Conservation (phyloP, 1,284 basidiomycete species). For the Marasmius fiardii region DNA sequence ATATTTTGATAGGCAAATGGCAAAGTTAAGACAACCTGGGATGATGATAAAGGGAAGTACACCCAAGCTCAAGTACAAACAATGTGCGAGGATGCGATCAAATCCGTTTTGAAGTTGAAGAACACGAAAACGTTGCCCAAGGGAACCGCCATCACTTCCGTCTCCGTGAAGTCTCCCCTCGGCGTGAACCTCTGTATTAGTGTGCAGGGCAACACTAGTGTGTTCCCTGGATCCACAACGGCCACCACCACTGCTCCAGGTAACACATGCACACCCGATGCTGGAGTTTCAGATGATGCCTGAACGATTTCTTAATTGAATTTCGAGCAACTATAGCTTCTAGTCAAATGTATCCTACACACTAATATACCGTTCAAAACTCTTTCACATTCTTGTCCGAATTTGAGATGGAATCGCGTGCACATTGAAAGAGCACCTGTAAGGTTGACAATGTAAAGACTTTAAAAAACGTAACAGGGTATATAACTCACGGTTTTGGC, state of each 20-base stretch:
- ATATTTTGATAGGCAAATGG: too few relatives aligned
- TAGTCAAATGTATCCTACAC: too few relatives aligned
- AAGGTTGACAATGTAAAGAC: too few relatives aligned
- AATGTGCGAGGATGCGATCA: neutral
- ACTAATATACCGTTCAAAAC: too few relatives aligned
- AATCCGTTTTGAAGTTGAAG: neutral
- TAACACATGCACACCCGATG: neutral
- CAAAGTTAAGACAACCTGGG: neutral
- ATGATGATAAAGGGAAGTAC: neutral
- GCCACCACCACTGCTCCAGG: neutral
- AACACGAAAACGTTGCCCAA: neutral
- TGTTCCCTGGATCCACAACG: neutral
- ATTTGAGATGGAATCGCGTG: too few relatives aligned
- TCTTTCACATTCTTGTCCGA: too few relatives aligned
- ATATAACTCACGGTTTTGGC: too few relatives aligned
- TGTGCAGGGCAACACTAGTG: conserved; percentile 1
- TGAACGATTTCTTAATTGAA: too few relatives aligned
- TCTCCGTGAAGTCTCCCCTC: neutral
- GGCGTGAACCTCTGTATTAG: conserved; percentile 2
- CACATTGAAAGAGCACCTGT: too few relatives aligned
- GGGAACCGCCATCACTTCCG: neutral
- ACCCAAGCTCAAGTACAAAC: neutral
- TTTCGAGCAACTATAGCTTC: too few relatives aligned
- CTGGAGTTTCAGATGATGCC: neutral
- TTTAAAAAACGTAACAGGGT: too few relatives aligned